phyloP scores from a whole-genome alignment of 805 yeast species.

The Teunomyces funiuensis region DNA sequence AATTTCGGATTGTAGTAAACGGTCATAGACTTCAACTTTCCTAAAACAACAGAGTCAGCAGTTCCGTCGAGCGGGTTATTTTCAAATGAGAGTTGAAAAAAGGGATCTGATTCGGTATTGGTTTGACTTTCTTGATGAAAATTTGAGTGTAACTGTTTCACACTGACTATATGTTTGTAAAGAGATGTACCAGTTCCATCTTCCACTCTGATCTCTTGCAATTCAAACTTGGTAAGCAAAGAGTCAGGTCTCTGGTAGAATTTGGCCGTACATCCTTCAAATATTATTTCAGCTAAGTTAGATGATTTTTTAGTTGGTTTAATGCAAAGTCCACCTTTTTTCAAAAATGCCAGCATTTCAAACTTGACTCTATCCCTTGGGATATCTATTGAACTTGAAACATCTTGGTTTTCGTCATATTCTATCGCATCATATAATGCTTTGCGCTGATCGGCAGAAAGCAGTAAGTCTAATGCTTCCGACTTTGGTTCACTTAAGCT shows the following conservation, averaged over 20 bases:
- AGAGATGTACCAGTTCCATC: constrained; percentile 80
- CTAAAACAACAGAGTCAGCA: constrained; percentile 76
- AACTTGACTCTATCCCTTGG: constrained; percentile 74
- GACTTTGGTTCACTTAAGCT: constrained; percentile 38
- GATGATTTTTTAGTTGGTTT: constrained; percentile 37
- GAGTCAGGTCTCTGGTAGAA: constrained; percentile 80
- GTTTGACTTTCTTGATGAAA: constrained; percentile 23
- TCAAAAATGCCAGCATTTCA: constrained; percentile 65
- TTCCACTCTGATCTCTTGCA: constrained; percentile 80
- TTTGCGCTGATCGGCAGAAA: constrained; percentile 84
- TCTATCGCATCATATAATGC: constrained; percentile 94
- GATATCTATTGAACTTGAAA: constrained; percentile 55
- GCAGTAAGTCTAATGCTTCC: constrained; percentile 28
- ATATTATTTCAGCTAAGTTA: constrained; percentile 72
- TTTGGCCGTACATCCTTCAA: constrained; percentile 77
- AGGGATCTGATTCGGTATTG: constrained; percentile 48
- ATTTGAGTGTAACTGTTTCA: constrained; percentile 55
- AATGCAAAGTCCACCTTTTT: constrained; percentile 75
- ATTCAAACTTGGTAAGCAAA: constrained; percentile 63
- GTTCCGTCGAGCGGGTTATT: constrained; percentile 78
- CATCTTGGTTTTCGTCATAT: constrained; percentile 63
- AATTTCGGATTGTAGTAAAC: constrained; percentile 86
- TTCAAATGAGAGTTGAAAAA: constrained; percentile 81
- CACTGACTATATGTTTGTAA: constrained; percentile 87
- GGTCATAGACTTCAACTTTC: constrained; percentile 82